Conservation (phyloP, 331 rosid genomes). For the Quercus lobata region DNA sequence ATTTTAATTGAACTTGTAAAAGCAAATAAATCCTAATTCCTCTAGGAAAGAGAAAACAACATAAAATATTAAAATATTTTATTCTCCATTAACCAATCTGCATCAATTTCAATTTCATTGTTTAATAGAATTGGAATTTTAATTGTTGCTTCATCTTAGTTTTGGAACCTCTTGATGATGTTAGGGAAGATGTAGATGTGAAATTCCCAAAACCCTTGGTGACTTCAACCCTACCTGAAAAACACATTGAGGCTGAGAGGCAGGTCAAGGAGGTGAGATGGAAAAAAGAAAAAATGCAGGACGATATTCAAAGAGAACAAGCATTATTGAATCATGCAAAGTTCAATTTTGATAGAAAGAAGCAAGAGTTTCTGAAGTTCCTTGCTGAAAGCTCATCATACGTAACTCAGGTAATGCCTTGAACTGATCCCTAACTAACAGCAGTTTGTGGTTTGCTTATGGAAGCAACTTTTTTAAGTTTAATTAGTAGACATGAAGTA, state of each 20-base stretch:
- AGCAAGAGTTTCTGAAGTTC: conserved; percentile 58
- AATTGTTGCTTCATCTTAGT: too few species aligned
- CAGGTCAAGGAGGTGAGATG: conserved; percentile 45
- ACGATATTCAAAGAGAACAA: conserved; percentile 56
- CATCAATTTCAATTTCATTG: not conserved
- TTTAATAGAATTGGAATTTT: not conserved
- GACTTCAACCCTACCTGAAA: conserved; percentile 34
- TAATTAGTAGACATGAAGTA: not conserved
- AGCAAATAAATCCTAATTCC: too few species aligned
- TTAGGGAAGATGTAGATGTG: conserved; percentile 65
- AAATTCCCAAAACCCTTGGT: conserved; percentile 50
- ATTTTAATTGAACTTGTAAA: too few species aligned
- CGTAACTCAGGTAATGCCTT: conserved; percentile 60
- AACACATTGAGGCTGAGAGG: conserved; percentile 37
- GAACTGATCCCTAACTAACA: not conserved
- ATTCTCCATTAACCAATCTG: too few species aligned
- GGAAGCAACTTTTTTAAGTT: not conserved
- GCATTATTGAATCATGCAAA: conserved; percentile 49
- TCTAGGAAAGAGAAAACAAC: too few species aligned
- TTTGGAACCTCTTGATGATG: conserved; percentile 5
- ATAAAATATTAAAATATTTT: too few species aligned
- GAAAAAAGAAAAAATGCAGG: conserved; percentile 61
- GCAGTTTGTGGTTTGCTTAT: not conserved
- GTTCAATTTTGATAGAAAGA: conserved; percentile 50
- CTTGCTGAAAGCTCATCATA: conserved; percentile 56